Conservation (phyloP, 805 yeast genomes). For the Ogataea salicorniae region DNA sequence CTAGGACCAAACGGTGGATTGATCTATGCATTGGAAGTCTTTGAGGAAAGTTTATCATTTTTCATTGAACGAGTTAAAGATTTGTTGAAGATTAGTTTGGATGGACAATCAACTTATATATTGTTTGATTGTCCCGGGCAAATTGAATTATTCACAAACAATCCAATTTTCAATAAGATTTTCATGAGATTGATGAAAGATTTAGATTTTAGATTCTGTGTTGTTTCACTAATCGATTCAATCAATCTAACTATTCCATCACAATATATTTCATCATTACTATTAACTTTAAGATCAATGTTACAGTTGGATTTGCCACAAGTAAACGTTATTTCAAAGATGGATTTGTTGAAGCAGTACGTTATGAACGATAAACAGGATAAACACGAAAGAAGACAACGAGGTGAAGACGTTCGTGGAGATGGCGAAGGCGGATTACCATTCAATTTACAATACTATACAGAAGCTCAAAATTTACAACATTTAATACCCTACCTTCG, state of each 20-base stretch:
- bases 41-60: conserved; percentile 52
- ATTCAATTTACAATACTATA: conserved; percentile 77
- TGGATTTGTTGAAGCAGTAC: conserved; percentile 68
- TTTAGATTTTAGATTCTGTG: conserved; percentile 70
- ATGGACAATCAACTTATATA: conserved; percentile 50
- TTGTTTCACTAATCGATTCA: conserved; percentile 82
- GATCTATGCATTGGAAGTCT: conserved; percentile 75
- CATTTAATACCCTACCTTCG: conserved; percentile 64
- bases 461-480: conserved; percentile 83
- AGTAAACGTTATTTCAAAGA: conserved; percentile 85
- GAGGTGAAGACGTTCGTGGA: conserved; percentile 8
- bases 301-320: conserved; percentile 90
- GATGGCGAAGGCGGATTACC: conserved; percentile 63
- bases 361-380: conserved; percentile 25
- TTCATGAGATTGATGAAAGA: conserved; percentile 60
- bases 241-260: conserved; percentile 80
- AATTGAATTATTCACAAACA: conserved; percentile 91
- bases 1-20: conserved; percentile 81
- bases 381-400: conserved; percentile 14
- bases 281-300: conserved; percentile 86
- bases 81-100: conserved; percentile 41
- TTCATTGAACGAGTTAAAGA: conserved; percentile 53
- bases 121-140: conserved; percentile 95
- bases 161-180: conserved; percentile 63
- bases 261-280: conserved; percentile 75